Evolutionary conservation across 768 basidiomycete species (phyloP), one percentile per base, ranked within the genome.

Genomic region (Neoboletus magnificus): DNA sequence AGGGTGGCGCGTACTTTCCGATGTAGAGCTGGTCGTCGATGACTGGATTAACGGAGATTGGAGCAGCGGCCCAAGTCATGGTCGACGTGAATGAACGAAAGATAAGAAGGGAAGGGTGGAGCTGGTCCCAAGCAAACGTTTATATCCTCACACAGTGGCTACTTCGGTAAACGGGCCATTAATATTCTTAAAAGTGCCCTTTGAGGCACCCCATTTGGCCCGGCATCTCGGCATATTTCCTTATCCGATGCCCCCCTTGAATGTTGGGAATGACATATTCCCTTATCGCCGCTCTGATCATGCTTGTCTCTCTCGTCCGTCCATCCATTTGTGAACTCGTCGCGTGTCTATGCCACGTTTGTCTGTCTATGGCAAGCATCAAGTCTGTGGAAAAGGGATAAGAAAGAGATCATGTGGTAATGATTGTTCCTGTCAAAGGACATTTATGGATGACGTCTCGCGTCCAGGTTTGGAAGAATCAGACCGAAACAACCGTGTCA

Each of bases 1-100:
- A 27, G 4, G n/a, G 37, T 39, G 20, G n/a, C 11, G 9, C 73
- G 48, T 59, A 73, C 73, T 75, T 74, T 65, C 74, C 73, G 15
- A 74, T 65, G 56, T 66, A 75, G 42, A 74, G 58, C 29, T 64
- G 62, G 49, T 71, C 62, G 29, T 70, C 65, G 33, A 74, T 56
- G 51, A 74, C 62, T 12, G 71, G 52, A 22, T 52, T 47, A 25
- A 69, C 25, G 23, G 70, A 71, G 37, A 64, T 55, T 23, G 71
- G 69, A 5, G 59, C 61, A 22, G 68, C 61, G 27, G 49, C 46
- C 69, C 70, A 69, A 35, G 69, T 66, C 70, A 71, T 71, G 41
- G 3, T 54, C 29, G 54, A 46, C 27, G 29, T 27, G 37, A 30
- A 42, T 32, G 44, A 40, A 51, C 7, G 23, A 43, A 29, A 39